Percentiles rank a stretch among this genome's conserved stretches.
Evolutionary conservation across 2,329 filamentous ascomycete species (phyloP).

Genomic region (Cadophora malorum): DNA sequence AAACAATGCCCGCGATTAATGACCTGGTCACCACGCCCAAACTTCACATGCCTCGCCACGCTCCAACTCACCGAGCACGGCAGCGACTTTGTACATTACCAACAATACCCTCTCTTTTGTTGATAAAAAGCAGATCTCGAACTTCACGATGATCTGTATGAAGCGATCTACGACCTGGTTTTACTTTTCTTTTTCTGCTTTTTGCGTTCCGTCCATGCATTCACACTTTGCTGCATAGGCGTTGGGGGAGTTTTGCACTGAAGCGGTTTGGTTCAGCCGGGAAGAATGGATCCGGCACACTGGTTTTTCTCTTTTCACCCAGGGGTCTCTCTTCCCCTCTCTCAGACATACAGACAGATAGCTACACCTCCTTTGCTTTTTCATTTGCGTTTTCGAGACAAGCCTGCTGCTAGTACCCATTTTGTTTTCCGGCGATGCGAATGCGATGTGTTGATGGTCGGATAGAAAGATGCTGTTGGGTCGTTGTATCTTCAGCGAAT

Average conservation of each 20-base stretch:
- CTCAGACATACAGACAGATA: conserved; percentile 9
- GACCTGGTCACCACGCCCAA: conserved; percentile 23
- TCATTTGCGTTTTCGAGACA: conserved; percentile 13
- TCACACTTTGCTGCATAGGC: conserved; percentile 36
- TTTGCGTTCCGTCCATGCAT: conserved; percentile 22
- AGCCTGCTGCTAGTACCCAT: conserved; percentile 1
- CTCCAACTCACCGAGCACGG: conserved; percentile 21
- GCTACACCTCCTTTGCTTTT: conserved; percentile 3
- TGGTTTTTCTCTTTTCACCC: background rate
- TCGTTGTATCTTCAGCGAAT: background rate
- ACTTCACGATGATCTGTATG: conserved; percentile 56
- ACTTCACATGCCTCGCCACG: conserved; percentile 19
- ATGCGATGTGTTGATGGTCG: background rate
- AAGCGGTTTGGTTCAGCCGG: background rate
- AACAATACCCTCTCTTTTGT: conserved; percentile 46
- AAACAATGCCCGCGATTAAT: conserved; percentile 33
- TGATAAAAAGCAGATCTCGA: conserved; percentile 46
- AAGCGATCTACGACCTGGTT: conserved; percentile 52
- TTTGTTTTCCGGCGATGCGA: background rate
- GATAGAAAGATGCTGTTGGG: background rate
- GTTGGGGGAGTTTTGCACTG: conserved; percentile 38
- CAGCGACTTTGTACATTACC: conserved; percentile 42
- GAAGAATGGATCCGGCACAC: conserved; percentile 9
- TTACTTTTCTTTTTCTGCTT: conserved; percentile 36
- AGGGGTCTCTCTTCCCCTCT: conserved; percentile 1